Conservation (phyloP, 805 yeast species). For the Cyberlindnera lachancei region DNA sequence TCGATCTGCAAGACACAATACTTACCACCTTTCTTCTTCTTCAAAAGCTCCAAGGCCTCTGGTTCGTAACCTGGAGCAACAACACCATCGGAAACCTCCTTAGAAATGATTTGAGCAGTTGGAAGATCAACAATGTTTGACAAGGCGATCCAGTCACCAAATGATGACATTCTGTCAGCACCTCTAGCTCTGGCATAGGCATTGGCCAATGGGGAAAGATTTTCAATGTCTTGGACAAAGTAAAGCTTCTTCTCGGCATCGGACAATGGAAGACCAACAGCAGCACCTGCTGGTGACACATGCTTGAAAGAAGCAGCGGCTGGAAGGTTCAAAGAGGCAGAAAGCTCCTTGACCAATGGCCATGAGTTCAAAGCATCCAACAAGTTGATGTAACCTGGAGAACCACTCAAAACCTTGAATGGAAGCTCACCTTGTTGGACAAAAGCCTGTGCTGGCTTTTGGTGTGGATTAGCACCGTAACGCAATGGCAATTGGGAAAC, state of each 20-base stretch:
- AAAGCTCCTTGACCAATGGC: slow-evolving; percentile 96
- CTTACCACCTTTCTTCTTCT: slow-evolving; percentile 94
- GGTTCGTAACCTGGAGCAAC: slow-evolving; percentile 95
- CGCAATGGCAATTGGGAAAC: slow-evolving; percentile 86
- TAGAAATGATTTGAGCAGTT: slow-evolving; percentile 94
- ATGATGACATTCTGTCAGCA: slow-evolving; percentile 99
- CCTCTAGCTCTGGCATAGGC: slow-evolving; percentile 99
- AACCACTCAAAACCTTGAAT: slow-evolving; percentile 86
- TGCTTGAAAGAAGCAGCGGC: slow-evolving; percentile 99
- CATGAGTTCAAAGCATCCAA: slow-evolving; percentile 96
- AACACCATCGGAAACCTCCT: slow-evolving; percentile 97
- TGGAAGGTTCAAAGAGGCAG: slow-evolving; percentile 89
- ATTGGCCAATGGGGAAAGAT: slow-evolving; percentile 91
- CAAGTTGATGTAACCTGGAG: slow-evolving; percentile 96
- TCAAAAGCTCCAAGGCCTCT: slow-evolving; percentile 83
- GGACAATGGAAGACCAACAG: slow-evolving; percentile 89
- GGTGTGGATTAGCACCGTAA: slow-evolving; percentile 99
- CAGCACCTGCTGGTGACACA: slow-evolving; percentile 98
- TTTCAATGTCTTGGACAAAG: slow-evolving; percentile 91
- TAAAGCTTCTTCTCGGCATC: slow-evolving; percentile 92
- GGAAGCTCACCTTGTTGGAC: slow-evolving; percentile 85
- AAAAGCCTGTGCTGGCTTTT: slow-evolving; percentile 97
- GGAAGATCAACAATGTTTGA: slow-evolving; percentile 94
- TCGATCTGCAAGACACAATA: slow-evolving; percentile 95
- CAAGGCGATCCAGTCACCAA: slow-evolving; percentile 97